Evolutionary conservation across 306 rosid species (phyloP), one percentile per base, ranked within the genome.

Genomic region (Hippophae tibetana): DNA sequence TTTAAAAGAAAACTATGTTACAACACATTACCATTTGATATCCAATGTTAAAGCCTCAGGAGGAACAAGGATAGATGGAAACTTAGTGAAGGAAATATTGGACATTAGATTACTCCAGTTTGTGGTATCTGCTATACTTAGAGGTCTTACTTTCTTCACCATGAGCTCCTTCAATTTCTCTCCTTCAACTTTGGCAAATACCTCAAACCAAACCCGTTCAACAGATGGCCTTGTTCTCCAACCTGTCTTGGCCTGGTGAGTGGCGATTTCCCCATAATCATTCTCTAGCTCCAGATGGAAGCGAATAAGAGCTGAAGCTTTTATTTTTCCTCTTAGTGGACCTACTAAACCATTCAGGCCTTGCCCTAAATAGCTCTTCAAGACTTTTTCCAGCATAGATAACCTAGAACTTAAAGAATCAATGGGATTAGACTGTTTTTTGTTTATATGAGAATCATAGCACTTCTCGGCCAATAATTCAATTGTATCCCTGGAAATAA

Each of bases 391-490:
- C 67, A 92, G 63, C 72, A 56, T 43, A 53, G 72, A 59, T 42
- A 85, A 76, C 69, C 76, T 77, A 74, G 66, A 65, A 58, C 76
- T 68, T 45, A 82, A 71, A 59, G 92, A 81, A 76, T 74, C 87
- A 65, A 87, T 60, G 10, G 89, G 83, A 65, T 79, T 79, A 43
- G 73, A 63, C 52, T 42, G 66, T 62, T 71, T 73, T 56, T 12
- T 53, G 13, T 18, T 14, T 54, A 64, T 48, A 47, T 52, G 77
- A 59, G 68, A 73, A 38, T 57, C 44, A 54, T 74, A 85, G 77
- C 96, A 87, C 82, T 92, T 92, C 68, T 85, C 93, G 7, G 98
- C 77, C 60, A 92, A 74, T 56, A 92, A 74, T 79, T 85, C 87
- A 77, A 92, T 57, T 7, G 84, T 74, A 53, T 83, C 85, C 49